Evolutionary conservation across 805 yeast species (phyloP), one percentile per base, ranked within the genome.

Genomic region (Clavispora phyllophila): DNA sequence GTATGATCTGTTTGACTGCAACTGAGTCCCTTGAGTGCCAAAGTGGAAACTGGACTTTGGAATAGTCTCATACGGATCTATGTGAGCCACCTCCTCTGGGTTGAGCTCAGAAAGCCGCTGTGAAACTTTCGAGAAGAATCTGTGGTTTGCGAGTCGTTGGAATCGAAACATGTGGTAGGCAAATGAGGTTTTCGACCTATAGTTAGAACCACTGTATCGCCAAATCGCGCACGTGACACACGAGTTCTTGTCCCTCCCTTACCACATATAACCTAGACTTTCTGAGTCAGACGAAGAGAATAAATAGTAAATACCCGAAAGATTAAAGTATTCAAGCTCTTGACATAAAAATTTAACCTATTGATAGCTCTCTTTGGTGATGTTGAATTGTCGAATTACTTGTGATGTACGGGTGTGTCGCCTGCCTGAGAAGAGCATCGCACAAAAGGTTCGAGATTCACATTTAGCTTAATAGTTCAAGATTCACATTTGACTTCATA

Each of bases 351-450:
- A n/a, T n/a, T n/a, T n/a, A n/a, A n/a, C n/a, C n/a, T n/a, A n/a
- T n/a, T n/a, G n/a, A n/a, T n/a, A n/a, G n/a, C n/a, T n/a, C n/a
- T n/a, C n/a, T n/a, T n/a, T n/a, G n/a, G n/a, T n/a, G n/a, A n/a
- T n/a, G n/a, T n/a, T n/a, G n/a, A n/a, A n/a, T n/a, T n/a, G n/a
- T n/a, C n/a, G n/a, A n/a, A n/a, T n/a, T n/a, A n/a, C n/a, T n/a
- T n/a, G 15, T 19, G 33, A 27, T 37, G 40, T 28, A 37, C 40
- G 27, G 40, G 40, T 37, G n/a, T 37, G n/a, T 36, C 4, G 17
- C 17, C 8, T 14, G 8, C 10, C 23, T 10, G 28, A 36, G 51
- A 48, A 46, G 51, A 43, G 50, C 51, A 48, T 48, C 51, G 49
- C 41, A 44, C 40, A 47, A 42, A 40, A 29, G 33, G 33, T 17